Evolutionary conservation across 495 filamentous ascomycete species (phyloP).

Genomic region (Viridothelium virens): DNA sequence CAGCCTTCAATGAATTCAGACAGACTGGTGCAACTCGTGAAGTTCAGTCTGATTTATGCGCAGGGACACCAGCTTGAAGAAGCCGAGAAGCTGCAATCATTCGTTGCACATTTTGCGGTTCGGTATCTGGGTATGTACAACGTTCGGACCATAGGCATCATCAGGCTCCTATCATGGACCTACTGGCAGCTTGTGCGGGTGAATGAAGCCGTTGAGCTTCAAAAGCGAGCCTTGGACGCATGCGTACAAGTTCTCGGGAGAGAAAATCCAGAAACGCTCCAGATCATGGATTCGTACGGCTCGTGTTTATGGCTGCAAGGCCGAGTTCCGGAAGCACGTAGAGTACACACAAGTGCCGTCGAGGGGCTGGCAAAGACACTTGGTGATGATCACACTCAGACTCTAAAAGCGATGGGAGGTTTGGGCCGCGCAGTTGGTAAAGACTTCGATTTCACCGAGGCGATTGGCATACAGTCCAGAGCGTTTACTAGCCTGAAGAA

Average conservation of each 20-base stretch:
- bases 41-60: conserved; percentile 8
- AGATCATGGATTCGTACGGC: conserved; percentile 10
- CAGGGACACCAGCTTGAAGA: conserved; percentile 4
- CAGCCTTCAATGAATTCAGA: conserved; percentile 4
- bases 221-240: conserved; percentile 9
- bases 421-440: conserved; percentile 7
- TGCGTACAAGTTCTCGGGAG: conserved; percentile 2
- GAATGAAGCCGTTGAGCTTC: conserved; percentile 10
- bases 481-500: conserved; percentile 10
- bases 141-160: background rate
- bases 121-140: conserved; percentile 2
- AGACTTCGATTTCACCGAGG: conserved; percentile 8
- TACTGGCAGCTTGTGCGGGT: conserved; percentile 12
- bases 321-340: conserved; percentile 4
- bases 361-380: conserved; percentile 8
- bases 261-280: conserved; percentile 10
- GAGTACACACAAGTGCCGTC: background rate
- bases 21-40: conserved; percentile 2
- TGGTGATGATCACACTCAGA: conserved; percentile 5
- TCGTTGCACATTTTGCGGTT: conserved; percentile 1
- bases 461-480: conserved; percentile 1
- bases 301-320: conserved; percentile 10
- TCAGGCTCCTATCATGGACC: conserved; percentile 6
- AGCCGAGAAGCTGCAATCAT: conserved; percentile 7
- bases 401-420: conserved; percentile 9